These are phyloP conservation scores for Claviceps sp. DNA, from an alignment of 2,329 filamentous ascomycete genomes.

Conservation along the genomic window DNA sequence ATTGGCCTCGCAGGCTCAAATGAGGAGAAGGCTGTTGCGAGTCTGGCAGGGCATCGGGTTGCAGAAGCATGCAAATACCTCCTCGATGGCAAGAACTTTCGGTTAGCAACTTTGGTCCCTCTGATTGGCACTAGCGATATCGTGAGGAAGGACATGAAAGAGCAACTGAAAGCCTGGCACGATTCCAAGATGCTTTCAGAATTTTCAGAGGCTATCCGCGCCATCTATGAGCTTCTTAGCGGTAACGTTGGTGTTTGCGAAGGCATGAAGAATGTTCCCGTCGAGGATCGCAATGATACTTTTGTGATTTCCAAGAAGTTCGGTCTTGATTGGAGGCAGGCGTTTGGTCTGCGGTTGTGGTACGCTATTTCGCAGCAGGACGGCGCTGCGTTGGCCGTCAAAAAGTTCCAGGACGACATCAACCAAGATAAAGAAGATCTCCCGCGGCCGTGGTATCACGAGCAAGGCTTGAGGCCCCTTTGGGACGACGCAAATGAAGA, in stretches of 20 bases:
- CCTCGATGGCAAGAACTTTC: slow-evolving; percentile 62
- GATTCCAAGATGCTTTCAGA: slow-evolving; percentile 75
- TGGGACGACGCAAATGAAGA: slow-evolving; percentile 48
- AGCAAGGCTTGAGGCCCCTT: slow-evolving; percentile 41
- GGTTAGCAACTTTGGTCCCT: slow-evolving; percentile 71
- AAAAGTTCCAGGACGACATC: slow-evolving; percentile 61
- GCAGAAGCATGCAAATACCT: slow-evolving; percentile 73
- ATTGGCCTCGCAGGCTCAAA: slow-evolving; percentile 45
- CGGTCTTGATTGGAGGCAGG: slow-evolving; percentile 80
- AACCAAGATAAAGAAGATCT: slow-evolving; percentile 54
- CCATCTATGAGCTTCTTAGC: slow-evolving; percentile 77
- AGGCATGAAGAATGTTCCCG: slow-evolving; percentile 56
- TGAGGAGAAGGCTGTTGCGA: slow-evolving; percentile 75
- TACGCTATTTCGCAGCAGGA: slow-evolving; percentile 62
- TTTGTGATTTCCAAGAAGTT: slow-evolving; percentile 79
- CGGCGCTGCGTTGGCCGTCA: slow-evolving; percentile 58
- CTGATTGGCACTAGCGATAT: slow-evolving; percentile 63
- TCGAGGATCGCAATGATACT: slow-evolving; percentile 67
- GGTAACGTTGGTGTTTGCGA: slow-evolving; percentile 78
- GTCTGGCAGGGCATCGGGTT: slow-evolving; percentile 65
- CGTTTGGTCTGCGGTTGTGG: slow-evolving; percentile 84
- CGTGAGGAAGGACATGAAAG: slow-evolving; percentile 59
- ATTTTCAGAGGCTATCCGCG: slow-evolving; percentile 69
- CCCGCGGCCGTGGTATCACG: slow-evolving; percentile 59
- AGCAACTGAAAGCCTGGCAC: slow-evolving; percentile 76